Evolutionary conservation across 2,329 filamentous ascomycete genomes (phyloP), one percentile per base, ranked within the genome.

Genomic region (Talaromyces sp.): DNA sequence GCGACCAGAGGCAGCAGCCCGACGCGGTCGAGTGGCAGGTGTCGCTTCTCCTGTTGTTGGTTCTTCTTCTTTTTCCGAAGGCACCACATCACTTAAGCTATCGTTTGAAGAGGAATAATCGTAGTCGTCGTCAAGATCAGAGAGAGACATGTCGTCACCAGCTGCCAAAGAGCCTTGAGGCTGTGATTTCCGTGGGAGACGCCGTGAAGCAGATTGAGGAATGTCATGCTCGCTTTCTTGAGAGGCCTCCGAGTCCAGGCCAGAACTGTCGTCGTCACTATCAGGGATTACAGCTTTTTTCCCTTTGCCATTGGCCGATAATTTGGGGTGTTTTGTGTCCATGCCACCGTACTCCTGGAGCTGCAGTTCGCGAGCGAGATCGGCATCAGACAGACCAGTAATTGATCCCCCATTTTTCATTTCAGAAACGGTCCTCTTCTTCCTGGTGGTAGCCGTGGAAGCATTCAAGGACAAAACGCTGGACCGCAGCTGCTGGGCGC

Each of bases 291-390:
- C 67, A 59, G 57, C 40, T 56, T 56, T 59, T 58, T 16, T 57
- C 27, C 56, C 60, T 62, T 50, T 61, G 52, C 28, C 65, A 56
- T 34, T 61, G 62, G 31, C 64, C 16, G 64, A 64, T 9, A 66
- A 60, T 66, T 75, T 77, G 50, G 65, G 73, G 64, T 76, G 77
- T 68, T 80, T 79, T 5, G 62, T 63, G 10, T 64, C 69, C 9
- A 70, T 65, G 27, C 70, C 66, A 10, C 73, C 72, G 59, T 83
- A 83, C 65, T 84, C 81, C 65, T 86, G 79, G 33, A 83, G 76
- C 67, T 89, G 87, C 57, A 89, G 75, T 50, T 76, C 75, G 52
- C 79, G 75, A 36, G 87, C 87, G 44, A 89, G 71, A 53, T 81
- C 78, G 12, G 81, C 83, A 68, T 83, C 80, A 1, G 72, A 69